Conservation (phyloP, 2,329 filamentous ascomycete genomes). For the Knufia petricola region DNA sequence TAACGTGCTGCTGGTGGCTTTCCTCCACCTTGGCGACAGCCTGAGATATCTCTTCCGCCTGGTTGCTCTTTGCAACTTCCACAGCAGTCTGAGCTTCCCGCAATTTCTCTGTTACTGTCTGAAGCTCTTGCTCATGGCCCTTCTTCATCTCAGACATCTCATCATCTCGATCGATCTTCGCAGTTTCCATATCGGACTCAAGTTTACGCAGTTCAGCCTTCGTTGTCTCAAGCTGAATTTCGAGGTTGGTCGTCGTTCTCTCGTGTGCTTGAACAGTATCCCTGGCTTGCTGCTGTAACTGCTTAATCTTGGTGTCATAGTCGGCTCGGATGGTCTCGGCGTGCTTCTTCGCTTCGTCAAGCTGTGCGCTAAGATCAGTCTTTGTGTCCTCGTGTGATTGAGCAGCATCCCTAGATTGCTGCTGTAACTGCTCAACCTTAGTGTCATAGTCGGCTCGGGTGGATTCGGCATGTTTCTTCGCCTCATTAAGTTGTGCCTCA, state of each 20-base stretch:
- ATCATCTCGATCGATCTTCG: too few relatives aligned
- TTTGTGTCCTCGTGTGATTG: too few relatives aligned
- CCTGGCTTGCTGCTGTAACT: slow-evolving; percentile 12
- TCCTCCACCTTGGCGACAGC: slow-evolving; percentile 25
- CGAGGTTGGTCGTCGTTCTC: too few relatives aligned
- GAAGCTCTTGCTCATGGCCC: background rate
- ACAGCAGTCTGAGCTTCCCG: slow-evolving; percentile 29
- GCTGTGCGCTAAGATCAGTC: slow-evolving; percentile 16
- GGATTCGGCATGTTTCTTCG: slow-evolving; percentile 12
- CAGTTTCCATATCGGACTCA: too few relatives aligned
- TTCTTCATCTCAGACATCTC: too few relatives aligned
- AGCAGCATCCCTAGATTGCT: slow-evolving; percentile 11
- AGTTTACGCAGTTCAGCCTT: slow-evolving; percentile 11
- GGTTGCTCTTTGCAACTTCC: slow-evolving; percentile 25
- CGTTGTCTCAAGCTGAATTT: slow-evolving; percentile 14
- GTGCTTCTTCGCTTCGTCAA: slow-evolving; percentile 10
- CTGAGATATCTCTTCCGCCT: slow-evolving; percentile 26
- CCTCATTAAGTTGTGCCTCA: slow-evolving; percentile 13
- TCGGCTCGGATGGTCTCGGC: slow-evolving; percentile 15
- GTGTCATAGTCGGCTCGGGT: slow-evolving; percentile 15
- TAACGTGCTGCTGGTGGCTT: slow-evolving; percentile 11
- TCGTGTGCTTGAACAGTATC: too few relatives aligned
- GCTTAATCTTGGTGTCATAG: slow-evolving; percentile 15
- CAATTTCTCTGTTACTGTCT: slow-evolving; percentile 23
- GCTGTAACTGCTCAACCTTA: slow-evolving; percentile 13